Conservation (phyloP, 2,329 filamentous ascomycete species). For the Paramyrothecium sp. region DNA sequence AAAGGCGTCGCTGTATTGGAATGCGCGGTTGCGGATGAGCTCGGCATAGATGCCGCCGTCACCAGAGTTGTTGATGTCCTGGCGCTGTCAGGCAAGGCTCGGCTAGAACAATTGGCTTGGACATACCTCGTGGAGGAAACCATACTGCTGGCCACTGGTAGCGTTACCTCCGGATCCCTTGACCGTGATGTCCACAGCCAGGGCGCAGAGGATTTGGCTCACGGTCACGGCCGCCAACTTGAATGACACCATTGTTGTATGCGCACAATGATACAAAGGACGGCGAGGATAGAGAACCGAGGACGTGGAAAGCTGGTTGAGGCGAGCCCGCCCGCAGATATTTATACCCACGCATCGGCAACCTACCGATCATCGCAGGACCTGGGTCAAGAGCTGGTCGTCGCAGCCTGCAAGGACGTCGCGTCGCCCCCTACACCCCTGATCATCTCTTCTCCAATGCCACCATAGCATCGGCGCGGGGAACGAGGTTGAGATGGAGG, state of each 20-base stretch:
- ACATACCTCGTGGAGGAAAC: conserved; percentile 42
- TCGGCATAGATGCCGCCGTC: conserved; percentile 74
- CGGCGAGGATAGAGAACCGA: too few relatives aligned
- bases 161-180: conserved; percentile 36
- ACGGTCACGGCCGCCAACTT: conserved; percentile 17
- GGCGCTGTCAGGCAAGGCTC: too few relatives aligned
- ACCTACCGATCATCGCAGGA: too few relatives aligned
- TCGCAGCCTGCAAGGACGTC: too few relatives aligned
- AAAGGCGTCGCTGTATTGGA: conserved; percentile 51
- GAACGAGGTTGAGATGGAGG: too few relatives aligned
- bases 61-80: conserved; percentile 67
- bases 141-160: conserved; percentile 43
- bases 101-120: too few relatives aligned
- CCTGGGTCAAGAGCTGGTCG: too few relatives aligned
- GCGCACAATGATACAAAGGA: too few relatives aligned
- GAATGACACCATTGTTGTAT: conserved; percentile 13
- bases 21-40: conserved; percentile 67
- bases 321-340: not conserved
- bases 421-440: too few relatives aligned
- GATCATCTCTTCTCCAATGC: too few relatives aligned
- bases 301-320: not conserved
- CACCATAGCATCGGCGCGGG: too few relatives aligned
- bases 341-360: too few relatives aligned
- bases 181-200: conserved; percentile 34
- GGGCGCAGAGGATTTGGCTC: conserved; percentile 5